Base-by-base conservation (phyloP, 768 basidiomycete species). In the Tulasnella sp. region DNA sequence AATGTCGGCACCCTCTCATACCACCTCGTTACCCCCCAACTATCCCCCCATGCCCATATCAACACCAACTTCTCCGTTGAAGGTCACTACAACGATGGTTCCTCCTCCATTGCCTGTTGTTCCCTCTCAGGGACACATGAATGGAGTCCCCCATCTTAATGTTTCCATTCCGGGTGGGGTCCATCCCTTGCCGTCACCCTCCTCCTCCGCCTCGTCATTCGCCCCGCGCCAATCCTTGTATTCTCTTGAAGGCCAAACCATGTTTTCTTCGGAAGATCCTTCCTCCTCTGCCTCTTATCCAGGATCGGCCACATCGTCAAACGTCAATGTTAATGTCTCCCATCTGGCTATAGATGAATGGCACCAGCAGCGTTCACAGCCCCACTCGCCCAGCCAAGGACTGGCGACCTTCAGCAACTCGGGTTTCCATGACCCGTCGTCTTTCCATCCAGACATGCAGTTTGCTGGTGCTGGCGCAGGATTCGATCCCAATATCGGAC, bases 41-140 rank as follows among this genome's bases (percentile, higher is more conserved):
- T 77, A 77, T 50, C 76, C 76, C 20, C 28, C 58, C 7, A 50
- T 64, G 48, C 46, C 76, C 46, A 77, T 77, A 12, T 77, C 76
- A 5, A 77, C 76, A 11, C 76, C 76, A 14, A 41, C 76, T 12
- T 77, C 76, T 14, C 76, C 76, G 18, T 31, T 77, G 28, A 77
- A 77, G 50, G 48, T 20, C 24, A 50, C 46, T n/a, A 64, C 46
- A 28, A 42, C 74, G 18, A 75, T 75, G 74, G 54, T 77, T 22
- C 64, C 64, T 69, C 76, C 76, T 20, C 76, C 76, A 50, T 54
- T 64, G 11, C 40, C 76, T 18, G 76, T 64, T n/a, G 58, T 77
- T 34, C 76, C 76, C 41, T 64, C 76, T 20, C 76, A 50, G 40
- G 76, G 75, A 42, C 37, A 44, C 34, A 48, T 50, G 41, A 42